Base-by-base conservation (phyloP, 2,329 filamentous ascomycete genomes). In the Trematosphaeria pertusa region DNA sequence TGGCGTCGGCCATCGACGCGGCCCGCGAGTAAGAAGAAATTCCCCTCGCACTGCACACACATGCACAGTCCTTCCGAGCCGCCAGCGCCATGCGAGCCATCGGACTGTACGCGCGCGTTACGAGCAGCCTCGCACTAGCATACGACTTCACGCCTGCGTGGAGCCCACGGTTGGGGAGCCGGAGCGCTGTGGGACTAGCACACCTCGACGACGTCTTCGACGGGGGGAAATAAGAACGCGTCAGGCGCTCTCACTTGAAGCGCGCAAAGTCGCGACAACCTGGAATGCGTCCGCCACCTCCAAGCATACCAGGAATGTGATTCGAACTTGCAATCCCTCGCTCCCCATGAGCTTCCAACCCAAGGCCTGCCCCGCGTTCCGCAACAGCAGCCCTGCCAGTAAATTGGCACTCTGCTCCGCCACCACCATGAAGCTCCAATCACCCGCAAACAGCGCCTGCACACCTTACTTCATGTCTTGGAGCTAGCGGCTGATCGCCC, bases 1-100 rank as follows among this genome's bases (percentile, higher is more conserved):
- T 17, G 37, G 38, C 38, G 38, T 42, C 38, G 38, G 15, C 38
- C n/a, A 32, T 28, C 37, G 12, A 11, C 21, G 38, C 38, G 26
- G 38, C 38, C 38, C 38, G 38, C 38, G 28, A 42, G 28, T 18
- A 33, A 42, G 28, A 42, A 42, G 28, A 17, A 33, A 12, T 24
- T 42, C 38, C 38, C 32, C 5, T n/a, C n/a, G 12, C 28, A 11
- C 12, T 14, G 28, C 15, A n/a, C 28, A 4, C 28, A 12, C 11
- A 12, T n/a, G n/a, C n/a, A n/a, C n/a, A n/a, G n/a, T n/a, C n/a
- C n/a, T n/a, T n/a, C n/a, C n/a, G n/a, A n/a, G n/a, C n/a, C n/a
- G n/a, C n/a, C n/a, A n/a, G n/a, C n/a, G n/a, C n/a, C n/a, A n/a
- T n/a, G n/a, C n/a, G n/a, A n/a, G n/a, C n/a, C n/a, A n/a, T n/a